These are phyloP conservation scores for Fusarium aywerte DNA, from an alignment of 2,329 filamentous ascomycete genomes.

Conservation along the genomic window DNA sequence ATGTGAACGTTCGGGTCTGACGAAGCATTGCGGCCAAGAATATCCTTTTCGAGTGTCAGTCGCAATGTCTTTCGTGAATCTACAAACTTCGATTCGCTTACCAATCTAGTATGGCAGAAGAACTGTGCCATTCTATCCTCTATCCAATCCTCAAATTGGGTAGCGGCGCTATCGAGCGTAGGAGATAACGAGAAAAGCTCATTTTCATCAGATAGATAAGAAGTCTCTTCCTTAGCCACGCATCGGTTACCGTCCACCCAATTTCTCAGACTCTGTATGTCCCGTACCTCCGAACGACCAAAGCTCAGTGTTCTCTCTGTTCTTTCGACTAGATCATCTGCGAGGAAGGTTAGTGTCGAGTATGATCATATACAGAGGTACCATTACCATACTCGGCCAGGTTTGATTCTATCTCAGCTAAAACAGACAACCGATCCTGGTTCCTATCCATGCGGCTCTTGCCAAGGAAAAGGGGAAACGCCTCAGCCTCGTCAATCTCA, in stretches of 20 bases:
- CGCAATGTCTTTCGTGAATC: too few relatives aligned
- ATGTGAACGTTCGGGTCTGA: not conserved
- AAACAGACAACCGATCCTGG: not conserved
- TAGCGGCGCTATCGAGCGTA: not conserved
- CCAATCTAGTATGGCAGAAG: not conserved
- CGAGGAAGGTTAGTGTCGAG: accelerated
- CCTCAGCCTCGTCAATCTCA: not conserved
- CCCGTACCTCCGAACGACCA: not conserved
- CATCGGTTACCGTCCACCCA: not conserved
- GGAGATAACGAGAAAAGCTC: not conserved
- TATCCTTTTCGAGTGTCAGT: not conserved
- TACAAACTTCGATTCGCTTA: not conserved
- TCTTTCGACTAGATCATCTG: not conserved
- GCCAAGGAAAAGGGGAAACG: not conserved
- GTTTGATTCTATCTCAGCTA: not conserved
- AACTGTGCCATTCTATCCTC: not conserved
- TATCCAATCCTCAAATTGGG: conserved; percentile 6
- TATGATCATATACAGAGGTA: accelerated
- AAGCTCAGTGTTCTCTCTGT: not conserved
- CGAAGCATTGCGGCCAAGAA: not conserved
- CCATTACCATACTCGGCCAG: not conserved
- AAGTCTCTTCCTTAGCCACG: not conserved
- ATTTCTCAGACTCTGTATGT: not conserved
- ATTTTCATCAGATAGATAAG: not conserved
- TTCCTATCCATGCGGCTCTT: not conserved